Percentiles rank a stretch among this genome's conserved stretches.
phyloP scores from a whole-genome alignment of 495 filamentous ascomycete species.

The Penicillium canescens region DNA sequence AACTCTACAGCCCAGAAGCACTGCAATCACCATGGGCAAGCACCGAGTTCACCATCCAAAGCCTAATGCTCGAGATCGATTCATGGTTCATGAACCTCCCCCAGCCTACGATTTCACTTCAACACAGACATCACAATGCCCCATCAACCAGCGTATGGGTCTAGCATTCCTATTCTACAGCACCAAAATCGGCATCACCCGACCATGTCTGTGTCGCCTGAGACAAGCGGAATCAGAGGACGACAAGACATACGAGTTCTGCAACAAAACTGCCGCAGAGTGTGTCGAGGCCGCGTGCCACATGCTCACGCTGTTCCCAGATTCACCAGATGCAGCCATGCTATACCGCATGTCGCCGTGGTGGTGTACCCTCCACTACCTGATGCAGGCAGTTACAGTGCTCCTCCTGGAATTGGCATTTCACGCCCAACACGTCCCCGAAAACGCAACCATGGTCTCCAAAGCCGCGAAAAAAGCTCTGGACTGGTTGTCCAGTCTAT shows the following conservation, averaged over 20 bases:
- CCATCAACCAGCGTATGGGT: slow-evolving; percentile 41
- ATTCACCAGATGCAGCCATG: slow-evolving; percentile 32
- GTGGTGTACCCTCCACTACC: slow-evolving; percentile 64
- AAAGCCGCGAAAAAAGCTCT: slow-evolving; percentile 56
- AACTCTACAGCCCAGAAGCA: slow-evolving; percentile 59
- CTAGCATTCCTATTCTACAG: slow-evolving; percentile 59
- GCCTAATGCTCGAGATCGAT: slow-evolving; percentile 39
- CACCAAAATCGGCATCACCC: slow-evolving; percentile 58
- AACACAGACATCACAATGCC: slow-evolving; percentile 32
- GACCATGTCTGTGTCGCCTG: slow-evolving; percentile 59
- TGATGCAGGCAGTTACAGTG: slow-evolving; percentile 61
- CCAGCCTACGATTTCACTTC: slow-evolving; percentile 41
- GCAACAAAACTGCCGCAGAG: slow-evolving; percentile 49
- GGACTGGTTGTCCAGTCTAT: slow-evolving; percentile 52
- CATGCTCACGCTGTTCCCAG: slow-evolving; percentile 55
- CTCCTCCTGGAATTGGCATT: slow-evolving; percentile 60
- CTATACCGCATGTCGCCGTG: slow-evolving; percentile 57
- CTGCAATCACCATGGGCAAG: slow-evolving; percentile 52
- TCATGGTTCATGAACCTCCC: slow-evolving; percentile 42
- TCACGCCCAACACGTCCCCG: slow-evolving; percentile 53
- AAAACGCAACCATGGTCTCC: slow-evolving; percentile 49
- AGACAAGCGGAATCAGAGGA: slow-evolving; percentile 36
- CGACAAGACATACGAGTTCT: slow-evolving; percentile 46
- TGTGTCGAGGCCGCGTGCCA: slow-evolving; percentile 61
- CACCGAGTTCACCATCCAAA: slow-evolving; percentile 40